Evolutionary conservation across 2,329 filamentous ascomycete species (phyloP).

Genomic region (Tolypocladium capitatum): DNA sequence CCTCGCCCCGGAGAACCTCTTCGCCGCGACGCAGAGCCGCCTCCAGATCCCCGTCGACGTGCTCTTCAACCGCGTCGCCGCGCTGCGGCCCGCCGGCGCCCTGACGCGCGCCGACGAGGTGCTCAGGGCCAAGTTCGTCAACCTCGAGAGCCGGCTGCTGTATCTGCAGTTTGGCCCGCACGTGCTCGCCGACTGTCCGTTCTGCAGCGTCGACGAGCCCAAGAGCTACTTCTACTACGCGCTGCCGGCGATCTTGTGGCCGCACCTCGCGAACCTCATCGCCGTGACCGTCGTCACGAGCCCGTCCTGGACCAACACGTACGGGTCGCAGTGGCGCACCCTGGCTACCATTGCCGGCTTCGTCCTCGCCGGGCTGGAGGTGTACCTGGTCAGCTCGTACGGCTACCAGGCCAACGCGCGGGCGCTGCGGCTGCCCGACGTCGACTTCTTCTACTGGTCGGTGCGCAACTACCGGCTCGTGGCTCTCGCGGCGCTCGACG

Average conservation of each 20-base stretch:
- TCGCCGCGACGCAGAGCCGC: constrained; percentile 62
- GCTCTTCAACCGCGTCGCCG: constrained; percentile 62
- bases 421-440: constrained; percentile 46
- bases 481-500: constrained; percentile 52
- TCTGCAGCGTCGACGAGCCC: constrained; percentile 62
- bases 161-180: constrained; percentile 75
- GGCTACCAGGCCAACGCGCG: constrained; percentile 50
- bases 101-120: constrained; percentile 48
- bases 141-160: constrained; percentile 58
- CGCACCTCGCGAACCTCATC: constrained; percentile 70
- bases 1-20: constrained; percentile 70
- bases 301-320: constrained; percentile 45
- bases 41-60: constrained; percentile 77
- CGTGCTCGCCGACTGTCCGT: constrained; percentile 62
- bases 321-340: constrained; percentile 55
- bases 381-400: constrained; percentile 53
- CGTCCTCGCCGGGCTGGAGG: constrained; percentile 47
- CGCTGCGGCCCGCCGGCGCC: constrained; percentile 31
- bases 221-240: constrained; percentile 69
- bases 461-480: constrained; percentile 49
- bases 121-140: constrained; percentile 56
- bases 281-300: constrained; percentile 64
- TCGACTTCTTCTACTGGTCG: constrained; percentile 62
- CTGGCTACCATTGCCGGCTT: constrained; percentile 52
- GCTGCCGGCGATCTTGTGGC: constrained; percentile 55